Evolutionary conservation across 371 early-diverging fungal genomes (phyloP).

Genomic region (Paraphysoderma sedebokerense): DNA sequence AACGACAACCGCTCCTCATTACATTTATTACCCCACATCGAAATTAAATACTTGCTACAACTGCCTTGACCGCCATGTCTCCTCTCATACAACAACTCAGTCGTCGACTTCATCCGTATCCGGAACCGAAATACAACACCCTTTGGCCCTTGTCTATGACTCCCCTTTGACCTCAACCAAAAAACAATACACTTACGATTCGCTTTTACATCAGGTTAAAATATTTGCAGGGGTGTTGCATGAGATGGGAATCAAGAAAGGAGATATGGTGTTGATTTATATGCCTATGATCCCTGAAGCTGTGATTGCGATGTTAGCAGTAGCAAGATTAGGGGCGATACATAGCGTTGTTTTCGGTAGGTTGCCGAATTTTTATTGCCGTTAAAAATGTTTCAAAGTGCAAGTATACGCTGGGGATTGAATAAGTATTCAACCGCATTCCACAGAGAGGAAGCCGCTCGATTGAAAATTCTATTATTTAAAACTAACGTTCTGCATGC

Average conservation of each 20-base stretch:
- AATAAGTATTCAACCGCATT: too few relatives aligned
- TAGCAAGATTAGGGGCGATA: constrained; percentile 79
- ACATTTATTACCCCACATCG: too few relatives aligned
- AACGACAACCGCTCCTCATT: too few relatives aligned
- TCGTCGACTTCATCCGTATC: neutral
- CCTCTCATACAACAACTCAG: constrained; percentile 29
- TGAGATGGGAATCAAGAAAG: constrained; percentile 64
- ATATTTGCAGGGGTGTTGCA: constrained; percentile 64
- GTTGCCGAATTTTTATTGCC: too few relatives aligned
- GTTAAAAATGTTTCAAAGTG: too few relatives aligned
- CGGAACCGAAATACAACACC: constrained; percentile 7
- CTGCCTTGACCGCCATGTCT: constrained; percentile 91
- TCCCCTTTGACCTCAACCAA: constrained; percentile 55
- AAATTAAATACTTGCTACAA: constrained; percentile 90
- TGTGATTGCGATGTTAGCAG: constrained; percentile 76
- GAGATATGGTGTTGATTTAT: constrained; percentile 85
- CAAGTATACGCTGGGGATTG: too few relatives aligned
- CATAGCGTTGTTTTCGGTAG: constrained; percentile 92
- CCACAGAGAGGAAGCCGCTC: too few relatives aligned
- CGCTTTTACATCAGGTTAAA: constrained; percentile 61
- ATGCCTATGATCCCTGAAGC: constrained; percentile 97
- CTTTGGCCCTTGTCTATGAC: constrained; percentile 79
- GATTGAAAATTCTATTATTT: too few relatives aligned
- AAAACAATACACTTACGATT: constrained; percentile 57
- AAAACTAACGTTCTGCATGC: too few relatives aligned